Evolutionary conservation across 2,329 filamentous ascomycete species (phyloP).

Genomic region (Balansia obtecta): DNA sequence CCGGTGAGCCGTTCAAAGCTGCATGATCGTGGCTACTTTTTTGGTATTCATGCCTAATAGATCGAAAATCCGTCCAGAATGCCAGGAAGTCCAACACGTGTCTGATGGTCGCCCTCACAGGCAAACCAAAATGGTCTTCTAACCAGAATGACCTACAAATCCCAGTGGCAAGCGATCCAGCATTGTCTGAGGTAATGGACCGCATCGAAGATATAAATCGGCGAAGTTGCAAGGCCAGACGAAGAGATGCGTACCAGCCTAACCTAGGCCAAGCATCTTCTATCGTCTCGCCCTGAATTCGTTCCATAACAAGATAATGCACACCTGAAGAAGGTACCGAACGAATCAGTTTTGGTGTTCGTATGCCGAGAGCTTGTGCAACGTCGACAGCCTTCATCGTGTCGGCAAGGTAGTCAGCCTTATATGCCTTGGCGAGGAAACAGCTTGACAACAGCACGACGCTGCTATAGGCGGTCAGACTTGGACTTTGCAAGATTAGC

Average conservation of each 20-base stretch:
- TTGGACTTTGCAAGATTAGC: neutral
- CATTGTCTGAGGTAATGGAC: neutral
- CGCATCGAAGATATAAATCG: neutral
- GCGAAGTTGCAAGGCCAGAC: neutral
- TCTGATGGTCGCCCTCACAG: neutral
- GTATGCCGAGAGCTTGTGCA: neutral
- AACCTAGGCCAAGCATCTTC: slow-evolving; percentile 1
- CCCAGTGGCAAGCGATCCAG: neutral
- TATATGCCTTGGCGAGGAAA: neutral
- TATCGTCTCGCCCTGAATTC: neutral
- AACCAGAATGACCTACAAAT: neutral
- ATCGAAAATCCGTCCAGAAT: neutral
- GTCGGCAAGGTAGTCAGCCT: neutral
- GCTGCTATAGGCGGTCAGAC: neutral
- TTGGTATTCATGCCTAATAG: slow-evolving; percentile 1
- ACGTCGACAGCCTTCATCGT: neutral
- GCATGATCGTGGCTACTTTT: neutral
- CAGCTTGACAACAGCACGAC: neutral
- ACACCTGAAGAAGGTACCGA: neutral
- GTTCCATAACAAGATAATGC: neutral
- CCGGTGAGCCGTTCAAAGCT: neutral
- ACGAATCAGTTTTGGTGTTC: neutral
- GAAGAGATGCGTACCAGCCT: slow-evolving; percentile 1
- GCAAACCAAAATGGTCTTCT: neutral
- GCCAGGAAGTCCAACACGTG: neutral